phyloP scores from a whole-genome alignment of 495 filamentous ascomycete species.

The Aspergillus kassunensis region DNA sequence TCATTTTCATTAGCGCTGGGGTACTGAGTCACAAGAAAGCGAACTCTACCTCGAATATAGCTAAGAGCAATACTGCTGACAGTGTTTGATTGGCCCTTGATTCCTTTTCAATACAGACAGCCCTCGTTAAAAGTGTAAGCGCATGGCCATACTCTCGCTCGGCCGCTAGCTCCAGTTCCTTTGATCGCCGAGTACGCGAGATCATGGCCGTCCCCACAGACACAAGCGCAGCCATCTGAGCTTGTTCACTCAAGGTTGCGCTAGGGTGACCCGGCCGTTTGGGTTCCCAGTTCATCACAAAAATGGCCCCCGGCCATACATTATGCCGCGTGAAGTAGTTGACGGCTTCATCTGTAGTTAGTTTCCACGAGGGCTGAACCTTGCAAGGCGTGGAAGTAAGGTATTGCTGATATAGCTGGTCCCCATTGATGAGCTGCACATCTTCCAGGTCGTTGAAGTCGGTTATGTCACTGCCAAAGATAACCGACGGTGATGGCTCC shows the following conservation, averaged over 20 bases:
- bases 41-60: conserved; percentile 43
- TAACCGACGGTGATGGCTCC: not conserved
- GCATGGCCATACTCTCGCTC: conserved; percentile 47
- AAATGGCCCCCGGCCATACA: conserved; percentile 34
- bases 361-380: conserved; percentile 23
- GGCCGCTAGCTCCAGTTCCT: conserved; percentile 34
- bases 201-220: conserved; percentile 52
- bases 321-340: conserved; percentile 44
- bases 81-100: conserved; percentile 59
- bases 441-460: conserved; percentile 18
- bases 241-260: conserved; percentile 24
- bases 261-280: conserved; percentile 21
- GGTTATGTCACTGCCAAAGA: conserved; percentile 4
- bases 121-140: conserved; percentile 47
- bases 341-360: conserved; percentile 34
- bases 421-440: conserved; percentile 12
- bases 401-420: conserved; percentile 1
- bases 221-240: conserved; percentile 41
- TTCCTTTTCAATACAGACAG: conserved; percentile 49
- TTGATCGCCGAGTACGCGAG: conserved; percentile 35
- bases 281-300: conserved; percentile 24
- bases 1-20: conserved; percentile 10
- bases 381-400: conserved; percentile 2
- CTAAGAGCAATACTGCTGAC: conserved; percentile 57
- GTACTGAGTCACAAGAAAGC: not conserved